Base-by-base conservation (phyloP, 2,329 filamentous ascomycete species). In the Clathrospora elynae region DNA sequence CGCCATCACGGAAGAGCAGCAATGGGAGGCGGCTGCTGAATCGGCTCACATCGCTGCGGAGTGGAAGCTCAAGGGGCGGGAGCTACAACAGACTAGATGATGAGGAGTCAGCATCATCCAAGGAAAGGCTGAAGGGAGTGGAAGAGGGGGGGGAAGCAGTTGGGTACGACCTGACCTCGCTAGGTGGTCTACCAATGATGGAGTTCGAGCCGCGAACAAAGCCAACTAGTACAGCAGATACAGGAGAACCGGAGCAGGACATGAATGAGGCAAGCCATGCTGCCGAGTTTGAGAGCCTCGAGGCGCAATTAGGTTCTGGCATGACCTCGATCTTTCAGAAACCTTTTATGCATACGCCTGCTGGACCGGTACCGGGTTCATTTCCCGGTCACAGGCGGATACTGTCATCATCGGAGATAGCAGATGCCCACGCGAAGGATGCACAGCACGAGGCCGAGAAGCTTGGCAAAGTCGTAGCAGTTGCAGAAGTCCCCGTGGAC, bases 381-480 rank as follows among this genome's bases (percentile, higher is more conserved):
- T 50, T 41, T 20, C 42, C 49, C 23, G 51, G 48, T n/a, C 65
- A 66, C 33, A 56, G 49, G 20, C 46, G 59, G 16, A 51, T 53
- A 5, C 17, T 56, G 9, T 57, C 63, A 6, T 52, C 38, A 25
- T 44, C 53, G 12, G 49, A 62, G 2, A 19, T 55, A 6, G 46
- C 46, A 11, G 51, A 51, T 4, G 34, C 43, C 2, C 40, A 62
- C 17, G 62, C 64, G 5, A 54, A 67, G 18, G 63, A 70, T 24
- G 74, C 71, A 2, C 71, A 73, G 40, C 62, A 67, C 31, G 66
- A 72, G 20, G 74, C 74, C 2, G 67, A 75, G 22, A 68, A 73
- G 50, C 71, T 65, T 4, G 73, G 72, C 4, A 68, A 63, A 23
- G 74, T 77, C 14, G 65, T 76, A 11, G 72, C 72, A 22, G 62